These are phyloP conservation scores for Globisporangium paroecandrum DNA, from an alignment of 352 stramenopile species.

Conservation along the genomic window DNA sequence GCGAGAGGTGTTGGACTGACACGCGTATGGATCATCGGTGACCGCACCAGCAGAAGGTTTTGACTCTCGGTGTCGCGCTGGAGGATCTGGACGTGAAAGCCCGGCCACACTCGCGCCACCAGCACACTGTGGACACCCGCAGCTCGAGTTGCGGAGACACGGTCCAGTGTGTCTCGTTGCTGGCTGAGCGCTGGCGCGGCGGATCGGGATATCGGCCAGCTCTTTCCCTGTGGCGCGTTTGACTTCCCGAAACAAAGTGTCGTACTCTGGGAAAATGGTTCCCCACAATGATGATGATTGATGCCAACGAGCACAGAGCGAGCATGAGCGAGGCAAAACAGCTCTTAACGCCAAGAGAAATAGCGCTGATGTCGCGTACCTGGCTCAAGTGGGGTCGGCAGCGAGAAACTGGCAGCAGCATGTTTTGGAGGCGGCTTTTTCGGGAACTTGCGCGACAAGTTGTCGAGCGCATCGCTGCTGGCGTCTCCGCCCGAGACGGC, in stretches of 20 bases:
- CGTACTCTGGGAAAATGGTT: slow-evolving; percentile 50
- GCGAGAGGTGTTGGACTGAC: slow-evolving; percentile 27
- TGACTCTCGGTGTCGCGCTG: slow-evolving; percentile 37
- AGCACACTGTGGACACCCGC: slow-evolving; percentile 59
- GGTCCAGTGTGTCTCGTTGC: slow-evolving; percentile 29
- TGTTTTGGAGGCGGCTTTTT: slow-evolving; percentile 37
- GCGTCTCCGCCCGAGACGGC: slow-evolving; percentile 21
- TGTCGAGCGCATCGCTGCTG: slow-evolving; percentile 48
- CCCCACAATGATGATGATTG: background rate
- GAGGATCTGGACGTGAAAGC: slow-evolving; percentile 20
- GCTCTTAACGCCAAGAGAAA: background rate
- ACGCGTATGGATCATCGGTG: slow-evolving; percentile 25
- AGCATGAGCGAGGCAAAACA: background rate
- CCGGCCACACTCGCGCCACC: slow-evolving; percentile 20
- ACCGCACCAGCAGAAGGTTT: slow-evolving; percentile 9
- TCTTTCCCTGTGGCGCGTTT: slow-evolving; percentile 68
- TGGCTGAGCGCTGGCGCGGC: slow-evolving; percentile 11
- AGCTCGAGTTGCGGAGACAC: slow-evolving; percentile 72
- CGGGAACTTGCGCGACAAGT: slow-evolving; percentile 58
- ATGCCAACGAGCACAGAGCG: slow-evolving; percentile 23
- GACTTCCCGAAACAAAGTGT: slow-evolving; percentile 79
- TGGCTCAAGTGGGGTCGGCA: slow-evolving; percentile 38
- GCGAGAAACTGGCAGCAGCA: slow-evolving; percentile 10
- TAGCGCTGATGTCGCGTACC: slow-evolving; percentile 24
- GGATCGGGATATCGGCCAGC: slow-evolving; percentile 64